A percentile compares a stretch with the other conserved stretches of the same genome.
Conservation (phyloP, 2,329 filamentous ascomycete species). For the Didymella lethalis region DNA sequence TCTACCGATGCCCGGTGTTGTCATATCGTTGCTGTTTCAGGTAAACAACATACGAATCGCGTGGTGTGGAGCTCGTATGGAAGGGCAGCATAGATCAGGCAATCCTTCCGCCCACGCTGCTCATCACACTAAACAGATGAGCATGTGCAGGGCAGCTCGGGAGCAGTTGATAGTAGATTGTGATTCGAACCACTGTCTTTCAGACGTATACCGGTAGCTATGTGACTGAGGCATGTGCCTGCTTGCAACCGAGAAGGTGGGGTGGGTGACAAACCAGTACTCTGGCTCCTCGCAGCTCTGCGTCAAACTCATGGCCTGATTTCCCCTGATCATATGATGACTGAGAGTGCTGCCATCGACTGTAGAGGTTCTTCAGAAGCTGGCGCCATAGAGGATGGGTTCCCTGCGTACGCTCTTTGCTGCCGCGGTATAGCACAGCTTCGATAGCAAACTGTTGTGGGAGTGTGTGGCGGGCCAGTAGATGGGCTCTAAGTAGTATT, state of each 20-base stretch:
- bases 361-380: not conserved
- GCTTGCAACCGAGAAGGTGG: not conserved
- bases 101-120: constrained; percentile 35
- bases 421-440: not conserved
- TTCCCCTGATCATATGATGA: not conserved
- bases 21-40: constrained; percentile 11
- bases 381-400: too few relatives aligned
- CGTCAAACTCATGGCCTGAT: not conserved
- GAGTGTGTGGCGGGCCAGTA: not conserved
- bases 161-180: not conserved
- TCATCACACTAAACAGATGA: not conserved
- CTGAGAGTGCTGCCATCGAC: not conserved
- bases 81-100: constrained; percentile 1
- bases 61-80: constrained; percentile 14
- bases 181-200: not conserved
- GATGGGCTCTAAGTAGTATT: not conserved
- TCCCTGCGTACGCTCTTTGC: not conserved
- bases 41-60: not conserved
- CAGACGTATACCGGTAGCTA: not conserved
- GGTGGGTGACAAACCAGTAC: not conserved
- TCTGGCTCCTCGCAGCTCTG: too few relatives aligned
- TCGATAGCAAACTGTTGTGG: not conserved
- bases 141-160: not conserved
- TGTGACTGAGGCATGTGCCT: not conserved
- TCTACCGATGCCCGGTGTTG: constrained; percentile 18